Conservation (phyloP, 805 yeast species). For the Schwanniomyces vanrijiae region DNA sequence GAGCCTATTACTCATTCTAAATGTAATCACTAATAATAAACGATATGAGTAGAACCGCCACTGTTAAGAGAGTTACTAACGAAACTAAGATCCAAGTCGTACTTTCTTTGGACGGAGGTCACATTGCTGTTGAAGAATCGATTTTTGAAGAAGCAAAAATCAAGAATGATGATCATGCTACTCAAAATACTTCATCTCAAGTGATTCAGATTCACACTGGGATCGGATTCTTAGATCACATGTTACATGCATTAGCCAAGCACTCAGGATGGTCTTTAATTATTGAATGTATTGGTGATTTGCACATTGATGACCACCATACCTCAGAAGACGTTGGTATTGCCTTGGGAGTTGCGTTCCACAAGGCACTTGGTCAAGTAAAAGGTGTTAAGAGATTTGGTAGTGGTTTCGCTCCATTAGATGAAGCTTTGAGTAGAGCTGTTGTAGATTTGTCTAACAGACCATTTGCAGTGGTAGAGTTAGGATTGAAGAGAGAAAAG, state of each 20-base stretch:
- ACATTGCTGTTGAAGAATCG: slow-evolving; percentile 60
- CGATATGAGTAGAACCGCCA: slow-evolving; percentile 35
- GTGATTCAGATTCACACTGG: slow-evolving; percentile 84
- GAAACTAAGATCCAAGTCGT: slow-evolving; percentile 93
- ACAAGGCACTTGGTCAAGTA: slow-evolving; percentile 84
- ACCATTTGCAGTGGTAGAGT: slow-evolving; percentile 86
- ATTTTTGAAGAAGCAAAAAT: slow-evolving; percentile 41
- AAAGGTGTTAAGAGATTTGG: slow-evolving; percentile 94
- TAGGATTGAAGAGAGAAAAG: slow-evolving; percentile 89
- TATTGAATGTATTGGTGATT: slow-evolving; percentile 89
- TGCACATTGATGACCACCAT: slow-evolving; percentile 97
- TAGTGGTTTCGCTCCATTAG: slow-evolving; percentile 89
- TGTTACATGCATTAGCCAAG: slow-evolving; percentile 95
- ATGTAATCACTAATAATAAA: neutral
- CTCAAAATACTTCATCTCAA: slow-evolving; percentile 71
- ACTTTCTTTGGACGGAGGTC: slow-evolving; percentile 82
- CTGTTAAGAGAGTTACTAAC: slow-evolving; percentile 73
- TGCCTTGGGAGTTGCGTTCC: slow-evolving; percentile 86
- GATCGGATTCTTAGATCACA: slow-evolving; percentile 93
- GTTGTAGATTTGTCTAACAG: slow-evolving; percentile 95
- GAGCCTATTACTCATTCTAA: neutral
- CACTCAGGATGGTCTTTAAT: slow-evolving; percentile 95
- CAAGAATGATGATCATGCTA: slow-evolving; percentile 49
- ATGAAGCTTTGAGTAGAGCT: slow-evolving; percentile 92
- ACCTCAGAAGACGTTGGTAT: slow-evolving; percentile 95